Evolutionary conservation across 306 rosid species (phyloP), one percentile per base, ranked within the genome.

Genomic region (Astragalus glycyphyllos): DNA sequence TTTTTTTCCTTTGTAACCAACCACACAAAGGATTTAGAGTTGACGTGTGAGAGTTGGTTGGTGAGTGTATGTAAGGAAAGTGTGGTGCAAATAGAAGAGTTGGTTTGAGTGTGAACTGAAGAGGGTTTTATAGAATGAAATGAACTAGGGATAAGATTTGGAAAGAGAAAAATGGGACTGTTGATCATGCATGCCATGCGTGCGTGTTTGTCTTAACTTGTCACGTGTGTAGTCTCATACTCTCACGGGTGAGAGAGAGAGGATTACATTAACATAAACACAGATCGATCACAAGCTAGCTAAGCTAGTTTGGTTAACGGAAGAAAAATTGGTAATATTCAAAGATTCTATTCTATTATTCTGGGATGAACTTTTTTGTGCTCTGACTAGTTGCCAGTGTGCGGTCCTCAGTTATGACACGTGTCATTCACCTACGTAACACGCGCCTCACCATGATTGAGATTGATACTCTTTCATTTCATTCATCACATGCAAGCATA

Each of bases 181-280:
- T 72, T 17, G 56, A 67, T 49, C 8, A 35, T 44, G 56, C 58
- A 58, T 58, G 78, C n/a, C 8, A 35, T 44, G 56, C 16, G 45
- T 26, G 62, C 5, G 26, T 53, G 65, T 75, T 80, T 72, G 86
- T 82, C 83, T 38, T 69, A 11, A 68, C 64, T 15, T 63, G 80
- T 85, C 90, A 88, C 85, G 79, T 77, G 87, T 23, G 66, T 40
- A 55, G 60, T 29, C 1, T 26, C 60, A 55, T 9, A 55, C 15
- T 55, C 60, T 84, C 16, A 46, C 63, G 23, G 23, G n/a, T n/a
- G n/a, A n/a, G n/a, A n/a, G n/a, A n/a, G n/a, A n/a, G n/a, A n/a
- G n/a, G 23, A 20, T 20, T 20, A 34, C 20, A 5, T 12, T 7
- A 40, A 7, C 45, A 46, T 5, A 54, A 62, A 55, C 65, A 26